These are phyloP conservation scores for Debaryomyces udenii DNA, from an alignment of 1,139 yeast species.

Conservation along the genomic window DNA sequence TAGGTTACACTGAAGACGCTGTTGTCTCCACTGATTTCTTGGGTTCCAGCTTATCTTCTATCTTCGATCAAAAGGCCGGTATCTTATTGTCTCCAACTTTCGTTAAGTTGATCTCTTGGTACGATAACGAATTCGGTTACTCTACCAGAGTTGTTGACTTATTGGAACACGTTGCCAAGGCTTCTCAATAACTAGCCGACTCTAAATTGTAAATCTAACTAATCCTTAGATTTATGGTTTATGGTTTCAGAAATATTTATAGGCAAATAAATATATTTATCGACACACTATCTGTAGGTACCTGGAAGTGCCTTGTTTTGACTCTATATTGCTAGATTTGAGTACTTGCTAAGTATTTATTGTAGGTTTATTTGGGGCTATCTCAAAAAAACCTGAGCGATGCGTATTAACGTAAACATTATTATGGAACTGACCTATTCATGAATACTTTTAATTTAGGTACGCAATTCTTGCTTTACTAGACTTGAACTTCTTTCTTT, in stretches of 20 bases:
- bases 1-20: conserved; percentile 85
- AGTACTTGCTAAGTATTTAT: too few relatives aligned
- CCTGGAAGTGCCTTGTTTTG: not conserved
- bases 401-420: too few relatives aligned
- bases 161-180: conserved; percentile 70
- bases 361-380: too few relatives aligned
- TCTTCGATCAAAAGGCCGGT: conserved; percentile 86
- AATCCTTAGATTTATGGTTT: conserved; percentile 5
- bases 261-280: conserved; percentile 8
- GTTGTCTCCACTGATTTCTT: conserved; percentile 86
- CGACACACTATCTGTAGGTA: not conserved
- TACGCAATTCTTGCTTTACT: too few relatives aligned
- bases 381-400: too few relatives aligned
- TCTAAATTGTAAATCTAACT: conserved; percentile 13
- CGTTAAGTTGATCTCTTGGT: conserved; percentile 87
- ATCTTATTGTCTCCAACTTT: conserved; percentile 79
- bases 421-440: too few relatives aligned
- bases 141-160: conserved; percentile 90
- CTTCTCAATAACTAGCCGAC: conserved; percentile 30
- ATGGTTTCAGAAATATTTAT: conserved; percentile 5
- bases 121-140: conserved; percentile 92
- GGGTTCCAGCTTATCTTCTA: conserved; percentile 76
- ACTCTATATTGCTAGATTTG: too few relatives aligned
- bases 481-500: too few relatives aligned
- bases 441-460: too few relatives aligned